These are phyloP conservation scores for Lepidium africanum DNA, from an alignment of 345 rosid genomes.

Conservation along the genomic window DNA sequence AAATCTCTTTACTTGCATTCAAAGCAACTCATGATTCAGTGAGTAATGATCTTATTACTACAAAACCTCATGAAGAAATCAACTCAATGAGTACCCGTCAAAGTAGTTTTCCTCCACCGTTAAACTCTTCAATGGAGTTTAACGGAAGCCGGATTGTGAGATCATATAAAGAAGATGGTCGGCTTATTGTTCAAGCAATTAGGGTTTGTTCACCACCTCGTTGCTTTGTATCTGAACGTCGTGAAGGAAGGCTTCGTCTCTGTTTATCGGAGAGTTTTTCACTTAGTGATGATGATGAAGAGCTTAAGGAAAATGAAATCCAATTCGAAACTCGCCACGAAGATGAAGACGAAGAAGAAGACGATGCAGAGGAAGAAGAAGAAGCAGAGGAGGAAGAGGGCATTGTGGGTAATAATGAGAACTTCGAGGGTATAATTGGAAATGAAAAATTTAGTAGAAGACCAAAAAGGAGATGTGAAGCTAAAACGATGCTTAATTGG, in stretches of 20 bases:
- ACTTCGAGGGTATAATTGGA: constrained; percentile 32
- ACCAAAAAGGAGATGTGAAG: constrained; percentile 36
- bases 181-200: constrained; percentile 60
- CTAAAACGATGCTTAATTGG: constrained; percentile 37
- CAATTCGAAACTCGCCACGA: background rate
- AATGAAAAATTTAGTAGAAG: constrained; percentile 22
- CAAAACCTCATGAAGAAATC: background rate
- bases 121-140: constrained; percentile 47
- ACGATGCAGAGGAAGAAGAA: constrained; percentile 20
- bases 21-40: constrained; percentile 2
- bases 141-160: constrained; percentile 33
- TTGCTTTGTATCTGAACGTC: constrained; percentile 55
- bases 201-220: constrained; percentile 23
- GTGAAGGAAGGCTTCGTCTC: constrained; percentile 64
- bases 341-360: constrained; percentile 11
- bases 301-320: background rate
- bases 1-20: constrained; percentile 25
- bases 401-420: constrained; percentile 6
- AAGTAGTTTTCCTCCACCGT: constrained; percentile 69
- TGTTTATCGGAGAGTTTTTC: constrained; percentile 11
- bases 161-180: constrained; percentile 57
- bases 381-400: constrained; percentile 20
- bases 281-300: too few species aligned
- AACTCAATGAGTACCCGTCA: constrained; percentile 3
- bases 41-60: background rate